These are phyloP conservation scores for Thecaphora frezii DNA, from an alignment of 1,284 basidiomycete species.

Conservation along the genomic window DNA sequence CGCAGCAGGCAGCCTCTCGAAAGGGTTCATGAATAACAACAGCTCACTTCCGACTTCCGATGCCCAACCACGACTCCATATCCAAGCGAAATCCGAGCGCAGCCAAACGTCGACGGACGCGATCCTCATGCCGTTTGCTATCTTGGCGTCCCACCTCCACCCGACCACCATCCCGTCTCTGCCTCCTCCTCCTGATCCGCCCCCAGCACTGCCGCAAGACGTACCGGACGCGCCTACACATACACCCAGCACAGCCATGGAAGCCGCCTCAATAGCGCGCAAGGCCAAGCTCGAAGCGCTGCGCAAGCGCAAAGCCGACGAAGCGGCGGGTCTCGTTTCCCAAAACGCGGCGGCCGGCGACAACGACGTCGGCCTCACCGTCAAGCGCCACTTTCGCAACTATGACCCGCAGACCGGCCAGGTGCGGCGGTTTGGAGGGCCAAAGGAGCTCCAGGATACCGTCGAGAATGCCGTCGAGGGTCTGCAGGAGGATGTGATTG, in stretches of 20 bases:
- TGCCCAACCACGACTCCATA: no score
- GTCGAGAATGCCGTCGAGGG: conserved; percentile 83
- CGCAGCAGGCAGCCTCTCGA: conserved; percentile 1
- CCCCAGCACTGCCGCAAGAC: no score
- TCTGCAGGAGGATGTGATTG: conserved; percentile 78
- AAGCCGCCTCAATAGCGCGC: conserved; percentile 78
- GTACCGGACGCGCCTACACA: background rate
- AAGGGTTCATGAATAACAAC: background rate
- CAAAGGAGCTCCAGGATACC: conserved; percentile 72
- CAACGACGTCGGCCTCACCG: conserved; percentile 3
- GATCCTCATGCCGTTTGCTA: no score
- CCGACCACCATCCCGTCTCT: conserved; percentile 1
- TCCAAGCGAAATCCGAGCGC: no score
- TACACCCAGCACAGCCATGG: conserved; percentile 61
- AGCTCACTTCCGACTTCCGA: conserved; percentile 8
- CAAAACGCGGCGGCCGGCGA: background rate
- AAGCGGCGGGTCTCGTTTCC: conserved; percentile 19
- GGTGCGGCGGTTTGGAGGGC: conserved; percentile 61
- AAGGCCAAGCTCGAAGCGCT: conserved; percentile 82
- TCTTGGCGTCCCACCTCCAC: no score
- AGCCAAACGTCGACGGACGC: no score
- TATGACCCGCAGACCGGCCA: conserved; percentile 57
- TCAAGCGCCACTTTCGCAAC: conserved; percentile 57
- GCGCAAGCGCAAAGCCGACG: conserved; percentile 70
- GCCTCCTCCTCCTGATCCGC: no score